Base-by-base conservation (phyloP, 169 alveolate species). In the Plasmodium vinckei region DNA sequence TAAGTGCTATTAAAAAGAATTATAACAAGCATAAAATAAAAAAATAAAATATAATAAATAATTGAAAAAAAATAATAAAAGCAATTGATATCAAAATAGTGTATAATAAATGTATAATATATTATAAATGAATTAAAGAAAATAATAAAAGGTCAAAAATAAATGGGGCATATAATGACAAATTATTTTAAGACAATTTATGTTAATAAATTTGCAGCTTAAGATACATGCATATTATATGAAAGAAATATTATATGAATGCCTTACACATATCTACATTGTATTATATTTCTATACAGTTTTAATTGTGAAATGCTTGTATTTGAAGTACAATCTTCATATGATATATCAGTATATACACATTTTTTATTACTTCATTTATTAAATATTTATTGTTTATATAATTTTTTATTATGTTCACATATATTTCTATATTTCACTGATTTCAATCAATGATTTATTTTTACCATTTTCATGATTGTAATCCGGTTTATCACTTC, bases 1-100 rank as follows among this genome's bases (percentile, higher is more conserved):
- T 15, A 44, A 67, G 17, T 44, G 60, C 7, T 67, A n/a, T 19
- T 67, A 46, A 67, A 67, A 67, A 9, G 19, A 67, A 65, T 39
- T 5, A 44, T 9, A 21, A 25, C 12, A 57, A n/a, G 21, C 33
- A 15, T 15, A 15, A 9, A 9, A 15, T 15, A 57, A 12, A 57
- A 19, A 5, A n/a, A 57, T 3, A 57, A 63, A n/a, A 63, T 13
- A 33, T 5, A 1, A 19, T 21, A 63, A 63, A 33, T 27, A 9
- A 63, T 2, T 10, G 23, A 13, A 25, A 25, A 63, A 63, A 33
- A 9, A 63, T 27, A 33, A 23, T 12, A 63, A 63, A 27, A 63
- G 25, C 10, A 63, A 33, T 10, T 9, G 49, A 9, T 57, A 33
- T 33, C 42, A 57, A n/a, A n/a, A 51, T 5, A 51, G 7, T 7